Evolutionary conservation across 2,329 filamentous ascomycete genomes (phyloP).

Genomic region (Neofusicoccum sp.): DNA sequence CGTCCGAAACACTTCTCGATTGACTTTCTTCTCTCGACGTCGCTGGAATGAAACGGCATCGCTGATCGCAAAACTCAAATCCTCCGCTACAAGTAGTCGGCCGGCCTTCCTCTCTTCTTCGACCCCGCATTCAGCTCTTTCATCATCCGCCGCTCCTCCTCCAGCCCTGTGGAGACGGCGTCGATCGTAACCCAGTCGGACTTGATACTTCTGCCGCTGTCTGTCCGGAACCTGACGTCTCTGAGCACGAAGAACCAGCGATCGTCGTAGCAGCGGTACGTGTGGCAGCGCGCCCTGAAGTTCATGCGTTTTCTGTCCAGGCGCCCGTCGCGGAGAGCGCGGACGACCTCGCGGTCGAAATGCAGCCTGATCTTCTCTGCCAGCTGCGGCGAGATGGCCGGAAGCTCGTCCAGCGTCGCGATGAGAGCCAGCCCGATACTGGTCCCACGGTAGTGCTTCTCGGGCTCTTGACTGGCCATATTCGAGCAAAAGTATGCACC

Average conservation of each 20-base stretch:
- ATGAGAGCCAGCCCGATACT: constrained; percentile 12
- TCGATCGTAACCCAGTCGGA: background rate
- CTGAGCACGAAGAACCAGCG: constrained; percentile 5
- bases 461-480: constrained; percentile 3
- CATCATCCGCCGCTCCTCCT: background rate
- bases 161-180: background rate
- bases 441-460: constrained; percentile 13
- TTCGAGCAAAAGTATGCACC: background rate
- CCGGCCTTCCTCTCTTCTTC: background rate
- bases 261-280: constrained; percentile 11
- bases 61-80: background rate
- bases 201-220: constrained; percentile 10
- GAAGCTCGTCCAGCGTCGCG: constrained; percentile 8
- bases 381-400: constrained; percentile 7
- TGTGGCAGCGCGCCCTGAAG: constrained; percentile 15
- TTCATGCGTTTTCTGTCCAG: background rate
- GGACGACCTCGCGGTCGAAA: constrained; percentile 8
- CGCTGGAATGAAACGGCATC: background rate
- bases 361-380: background rate
- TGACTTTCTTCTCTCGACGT: background rate
- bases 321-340: background rate
- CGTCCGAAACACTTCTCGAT: background rate
- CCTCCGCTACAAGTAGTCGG: background rate
- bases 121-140: background rate
- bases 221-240: background rate